Percentiles rank a stretch among this genome's conserved stretches.
These are phyloP conservation scores for Cicer yamashitae DNA, from an alignment of 306 rosid species.

Conservation along the genomic window DNA sequence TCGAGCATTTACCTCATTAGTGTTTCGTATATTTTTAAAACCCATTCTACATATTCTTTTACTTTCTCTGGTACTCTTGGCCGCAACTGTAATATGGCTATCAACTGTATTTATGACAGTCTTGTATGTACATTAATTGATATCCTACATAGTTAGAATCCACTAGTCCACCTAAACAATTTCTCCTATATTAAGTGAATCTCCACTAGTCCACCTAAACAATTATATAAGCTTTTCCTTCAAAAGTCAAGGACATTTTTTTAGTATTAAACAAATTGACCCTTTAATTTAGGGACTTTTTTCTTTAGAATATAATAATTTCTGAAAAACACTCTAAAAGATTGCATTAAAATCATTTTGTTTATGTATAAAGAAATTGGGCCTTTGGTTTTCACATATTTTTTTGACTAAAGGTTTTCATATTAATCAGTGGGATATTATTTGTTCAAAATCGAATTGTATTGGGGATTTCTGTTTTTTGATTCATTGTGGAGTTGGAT, in stretches of 20 bases:
- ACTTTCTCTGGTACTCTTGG: no score
- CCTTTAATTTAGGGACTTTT: background rate
- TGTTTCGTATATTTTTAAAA: no score
- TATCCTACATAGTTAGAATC: no score
- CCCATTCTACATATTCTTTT: no score
- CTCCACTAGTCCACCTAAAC: no score
- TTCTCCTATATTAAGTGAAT: no score
- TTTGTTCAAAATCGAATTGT: background rate
- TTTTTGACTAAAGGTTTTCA: background rate
- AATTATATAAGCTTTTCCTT: background rate
- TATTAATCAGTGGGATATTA: constrained; percentile 15
- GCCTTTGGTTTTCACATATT: background rate
- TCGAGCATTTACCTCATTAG: no score
- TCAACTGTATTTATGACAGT: no score
- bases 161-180: no score
- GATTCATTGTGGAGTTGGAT: constrained; percentile 16
- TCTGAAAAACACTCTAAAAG: background rate
- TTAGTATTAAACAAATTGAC: background rate
- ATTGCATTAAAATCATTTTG: background rate
- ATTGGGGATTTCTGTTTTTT: constrained; percentile 22
- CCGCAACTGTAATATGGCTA: no score
- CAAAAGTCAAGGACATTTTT: no score
- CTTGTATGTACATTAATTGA: no score
- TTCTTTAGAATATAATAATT: background rate
- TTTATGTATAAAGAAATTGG: background rate